Evolutionary conservation across 768 basidiomycete genomes (phyloP), one percentile per base, ranked within the genome.

Genomic region (Mycena pura): DNA sequence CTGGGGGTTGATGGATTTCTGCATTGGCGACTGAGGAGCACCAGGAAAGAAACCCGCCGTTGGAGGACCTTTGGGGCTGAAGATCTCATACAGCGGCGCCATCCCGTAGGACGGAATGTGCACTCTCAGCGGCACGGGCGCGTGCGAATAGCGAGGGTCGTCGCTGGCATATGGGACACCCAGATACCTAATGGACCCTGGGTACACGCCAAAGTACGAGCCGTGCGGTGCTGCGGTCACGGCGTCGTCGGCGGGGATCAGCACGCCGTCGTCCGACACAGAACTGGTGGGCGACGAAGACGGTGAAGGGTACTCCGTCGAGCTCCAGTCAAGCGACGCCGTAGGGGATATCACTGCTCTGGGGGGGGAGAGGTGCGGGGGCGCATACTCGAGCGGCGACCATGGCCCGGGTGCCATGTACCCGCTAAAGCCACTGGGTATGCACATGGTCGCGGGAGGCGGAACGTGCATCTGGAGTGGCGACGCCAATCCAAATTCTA

Each of bases 11-110:
- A 57, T 36, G 17, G 27, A 38, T 5, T 50, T 2, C 15, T 32
- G 40, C 21, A n/a, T n/a, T n/a, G 51, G 39, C 28, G 56, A 22
- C 27, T 39, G 36, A 11, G 55, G 48, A 17, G 19, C 17, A 10
- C 40, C 19, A 9, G 32, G 45, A 22, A 58, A 51, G n/a, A 59
- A 55, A 14, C 40, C 32, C 2, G 51, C 56, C 14, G 57, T 51
- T 9, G 57, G 38, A 3, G 57, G 47, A 14, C 51, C 40, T 32
- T 62, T 59, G n/a, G 59, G 59, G 19, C 55, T 62, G 43, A 65
- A 61, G 31, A 61, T 57, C 1, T 61, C 64, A 17, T 65, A 62
- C 50, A 62, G 3, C 22, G 64, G 49, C 31, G 56, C 25, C 55
- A 57, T 41, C 43, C 54, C 55, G 29, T 62, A 57, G 17, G 47